These are phyloP conservation scores for Monilinia laxa DNA, from an alignment of 2,329 filamentous ascomycete genomes.

Conservation along the genomic window DNA sequence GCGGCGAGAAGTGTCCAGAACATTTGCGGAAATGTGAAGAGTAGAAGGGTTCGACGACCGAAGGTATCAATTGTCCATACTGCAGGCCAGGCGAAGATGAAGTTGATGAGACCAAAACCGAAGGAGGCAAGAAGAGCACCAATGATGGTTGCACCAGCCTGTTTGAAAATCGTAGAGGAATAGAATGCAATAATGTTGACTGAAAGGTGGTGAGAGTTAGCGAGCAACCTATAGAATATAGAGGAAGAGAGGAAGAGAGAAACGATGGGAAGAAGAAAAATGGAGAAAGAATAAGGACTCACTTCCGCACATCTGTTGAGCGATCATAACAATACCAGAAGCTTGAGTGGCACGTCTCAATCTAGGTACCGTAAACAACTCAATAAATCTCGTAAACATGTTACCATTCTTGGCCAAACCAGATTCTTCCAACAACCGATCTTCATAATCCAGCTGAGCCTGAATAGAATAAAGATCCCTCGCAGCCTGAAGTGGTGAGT, in stretches of 20 bases:
- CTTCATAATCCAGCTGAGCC: constrained; percentile 50
- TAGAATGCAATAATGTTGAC: constrained; percentile 75
- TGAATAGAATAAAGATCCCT: constrained; percentile 63
- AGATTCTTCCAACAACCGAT: constrained; percentile 43
- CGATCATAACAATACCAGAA: constrained; percentile 65
- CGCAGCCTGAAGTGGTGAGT: constrained; percentile 58
- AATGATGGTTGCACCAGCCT: constrained; percentile 56
- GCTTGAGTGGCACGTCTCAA: constrained; percentile 72
- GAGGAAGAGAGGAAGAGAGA: constrained; percentile 33
- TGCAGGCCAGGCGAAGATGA: constrained; percentile 59
- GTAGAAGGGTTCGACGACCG: constrained; percentile 59
- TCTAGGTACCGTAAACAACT: constrained; percentile 69
- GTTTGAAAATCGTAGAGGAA: constrained; percentile 60
- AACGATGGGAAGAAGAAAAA: not conserved
- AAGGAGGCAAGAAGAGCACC: constrained; percentile 61
- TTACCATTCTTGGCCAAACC: constrained; percentile 41
- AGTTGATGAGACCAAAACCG: constrained; percentile 65
- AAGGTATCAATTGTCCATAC: constrained; percentile 63
- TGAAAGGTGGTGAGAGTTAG: not conserved
- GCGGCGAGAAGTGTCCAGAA: constrained; percentile 64
- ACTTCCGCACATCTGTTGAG: constrained; percentile 43
- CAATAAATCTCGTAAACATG: constrained; percentile 58
- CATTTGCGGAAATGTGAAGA: constrained; percentile 69
- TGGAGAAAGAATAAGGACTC: constrained; percentile 40
- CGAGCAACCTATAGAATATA: not conserved